phyloP scores from a whole-genome alignment of 306 rosid genomes.

The Begonia peltatifolia region DNA sequence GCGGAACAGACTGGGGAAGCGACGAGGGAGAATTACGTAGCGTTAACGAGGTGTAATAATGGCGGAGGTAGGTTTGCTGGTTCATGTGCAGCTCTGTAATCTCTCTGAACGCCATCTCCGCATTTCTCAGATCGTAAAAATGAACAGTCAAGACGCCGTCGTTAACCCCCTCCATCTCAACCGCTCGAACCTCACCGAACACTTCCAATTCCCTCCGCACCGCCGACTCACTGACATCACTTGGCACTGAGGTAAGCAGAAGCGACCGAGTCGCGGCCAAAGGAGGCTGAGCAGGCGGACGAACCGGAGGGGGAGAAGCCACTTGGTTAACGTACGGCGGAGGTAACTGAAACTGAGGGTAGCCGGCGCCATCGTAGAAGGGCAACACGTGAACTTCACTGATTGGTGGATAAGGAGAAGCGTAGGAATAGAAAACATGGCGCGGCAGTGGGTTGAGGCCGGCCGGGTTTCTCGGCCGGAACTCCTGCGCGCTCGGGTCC shows the following conservation, averaged over 20 bases:
- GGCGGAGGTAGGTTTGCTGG: constrained; percentile 27
- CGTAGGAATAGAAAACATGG: constrained; percentile 29
- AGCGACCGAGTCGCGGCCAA: constrained; percentile 49
- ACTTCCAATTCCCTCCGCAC: constrained; percentile 36
- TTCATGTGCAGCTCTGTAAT: constrained; percentile 46
- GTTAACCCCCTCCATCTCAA: constrained; percentile 41
- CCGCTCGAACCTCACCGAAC: constrained; percentile 61
- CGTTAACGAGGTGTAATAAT: constrained; percentile 17
- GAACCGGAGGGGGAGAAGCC: not conserved
- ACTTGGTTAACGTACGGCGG: constrained; percentile 16
- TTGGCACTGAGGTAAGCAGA: constrained; percentile 30
- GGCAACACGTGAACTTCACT: constrained; percentile 18
- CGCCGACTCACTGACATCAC: constrained; percentile 28
- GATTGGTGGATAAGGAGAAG: constrained; percentile 9
- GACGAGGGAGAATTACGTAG: constrained; percentile 10
- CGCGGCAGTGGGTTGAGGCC: constrained; percentile 11
- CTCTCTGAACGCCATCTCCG: constrained; percentile 45
- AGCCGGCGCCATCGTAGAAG: constrained; percentile 9
- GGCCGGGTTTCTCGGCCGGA: constrained; percentile 34
- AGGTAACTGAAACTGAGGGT: constrained; percentile 11
- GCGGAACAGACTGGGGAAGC: constrained; percentile 4
- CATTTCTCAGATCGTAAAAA: constrained; percentile 60
- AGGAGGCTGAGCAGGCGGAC: constrained; percentile 7
- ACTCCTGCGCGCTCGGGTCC: constrained; percentile 67
- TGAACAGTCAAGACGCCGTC: constrained; percentile 60